A percentile compares a stretch with the other conserved stretches of the same genome.
phyloP scores from a whole-genome alignment of 805 yeast genomes.

The Sporopachydermia lactativora region DNA sequence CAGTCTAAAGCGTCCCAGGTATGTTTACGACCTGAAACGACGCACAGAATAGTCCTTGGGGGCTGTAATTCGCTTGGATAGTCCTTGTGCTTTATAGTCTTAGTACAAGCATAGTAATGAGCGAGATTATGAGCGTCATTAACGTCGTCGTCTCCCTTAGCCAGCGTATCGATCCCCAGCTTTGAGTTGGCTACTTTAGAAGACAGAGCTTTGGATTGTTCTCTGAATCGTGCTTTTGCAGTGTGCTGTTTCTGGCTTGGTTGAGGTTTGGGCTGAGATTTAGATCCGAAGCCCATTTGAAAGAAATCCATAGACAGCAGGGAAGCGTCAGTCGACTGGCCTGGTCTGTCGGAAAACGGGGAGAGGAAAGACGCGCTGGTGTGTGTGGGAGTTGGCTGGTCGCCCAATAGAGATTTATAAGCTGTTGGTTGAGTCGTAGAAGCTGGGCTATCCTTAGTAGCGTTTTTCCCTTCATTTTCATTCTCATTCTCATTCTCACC shows the following conservation, averaged over 20 bases:
- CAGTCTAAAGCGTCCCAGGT: slow-evolving; percentile 80
- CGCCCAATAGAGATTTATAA: not conserved
- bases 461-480: not conserved
- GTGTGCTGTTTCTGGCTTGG: too few species aligned
- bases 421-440: not conserved
- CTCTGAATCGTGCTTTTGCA: not conserved
- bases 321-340: not conserved
- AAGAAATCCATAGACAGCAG: not conserved
- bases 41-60: slow-evolving; percentile 13
- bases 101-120: not conserved
- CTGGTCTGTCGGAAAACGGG: too few species aligned
- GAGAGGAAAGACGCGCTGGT: too few species aligned
- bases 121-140: not conserved
- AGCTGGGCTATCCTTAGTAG: not conserved
- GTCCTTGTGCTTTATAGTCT: not conserved
- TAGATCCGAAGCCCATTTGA: not conserved
- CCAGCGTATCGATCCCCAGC: not conserved
- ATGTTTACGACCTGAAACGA: slow-evolving; percentile 56
- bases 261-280: not conserved
- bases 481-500: not conserved
- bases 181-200: not conserved
- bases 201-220: not conserved
- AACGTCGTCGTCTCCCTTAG: not conserved
- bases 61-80: not conserved
- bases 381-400: not conserved